These are phyloP conservation scores for Raffaelea ambrosiae DNA, from an alignment of 2,329 filamentous ascomycete species.

Conservation along the genomic window DNA sequence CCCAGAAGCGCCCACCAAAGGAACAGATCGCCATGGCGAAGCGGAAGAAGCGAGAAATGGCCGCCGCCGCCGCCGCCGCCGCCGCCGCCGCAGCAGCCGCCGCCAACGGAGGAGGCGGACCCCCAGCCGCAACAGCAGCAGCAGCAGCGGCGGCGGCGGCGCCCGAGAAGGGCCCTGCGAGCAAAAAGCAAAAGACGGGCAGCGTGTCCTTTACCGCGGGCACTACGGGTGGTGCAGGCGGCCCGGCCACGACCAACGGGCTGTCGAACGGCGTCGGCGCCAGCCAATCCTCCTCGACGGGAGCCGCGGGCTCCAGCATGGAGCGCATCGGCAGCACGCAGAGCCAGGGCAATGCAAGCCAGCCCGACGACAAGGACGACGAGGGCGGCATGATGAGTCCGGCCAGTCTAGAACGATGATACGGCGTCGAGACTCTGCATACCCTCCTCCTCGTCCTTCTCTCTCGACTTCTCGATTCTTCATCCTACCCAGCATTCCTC, in stretches of 20 bases:
- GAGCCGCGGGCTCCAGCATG: constrained; percentile 35
- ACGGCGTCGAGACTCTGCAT: too few species aligned
- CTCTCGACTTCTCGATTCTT: neutral
- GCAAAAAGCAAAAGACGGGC: constrained; percentile 44
- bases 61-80: constrained; percentile 25
- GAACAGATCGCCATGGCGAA: constrained; percentile 78
- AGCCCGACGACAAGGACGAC: constrained; percentile 61
- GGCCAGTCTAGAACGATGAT: constrained; percentile 50
- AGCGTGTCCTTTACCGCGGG: constrained; percentile 15
- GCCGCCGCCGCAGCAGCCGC: constrained; percentile 17
- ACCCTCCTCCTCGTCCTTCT: neutral
- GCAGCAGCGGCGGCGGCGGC: constrained; percentile 21
- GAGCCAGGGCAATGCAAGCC: constrained; percentile 49
- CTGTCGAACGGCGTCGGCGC: constrained; percentile 26
- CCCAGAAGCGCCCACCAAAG: constrained; percentile 72
- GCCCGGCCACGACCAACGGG: constrained; percentile 29
- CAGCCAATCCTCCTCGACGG: constrained; percentile 19
- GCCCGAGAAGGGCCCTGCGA: constrained; percentile 28
- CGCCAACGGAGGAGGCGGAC: constrained; percentile 19
- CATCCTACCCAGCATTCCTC: neutral
- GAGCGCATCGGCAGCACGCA: constrained; percentile 50
- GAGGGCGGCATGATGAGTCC: constrained; percentile 76
- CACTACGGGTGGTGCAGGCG: constrained; percentile 20
- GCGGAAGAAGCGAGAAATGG: constrained; percentile 66
- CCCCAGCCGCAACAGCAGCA: neutral